Base-by-base conservation (phyloP, 192 early-diverging fungal genomes). In the Backusella morwellensis region DNA sequence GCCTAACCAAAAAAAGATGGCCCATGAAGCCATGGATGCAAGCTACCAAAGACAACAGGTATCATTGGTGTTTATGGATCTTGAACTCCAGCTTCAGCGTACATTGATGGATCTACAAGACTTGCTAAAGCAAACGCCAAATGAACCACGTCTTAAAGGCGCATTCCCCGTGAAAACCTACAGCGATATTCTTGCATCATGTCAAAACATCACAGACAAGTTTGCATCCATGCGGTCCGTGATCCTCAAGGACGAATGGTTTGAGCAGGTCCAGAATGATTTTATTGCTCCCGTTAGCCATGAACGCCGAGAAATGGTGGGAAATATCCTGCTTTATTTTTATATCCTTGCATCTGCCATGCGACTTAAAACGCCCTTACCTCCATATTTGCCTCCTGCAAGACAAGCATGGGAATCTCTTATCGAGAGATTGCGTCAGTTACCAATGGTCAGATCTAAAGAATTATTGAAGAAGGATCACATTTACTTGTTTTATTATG, bases 91-190 rank as follows among this genome's bases (percentile, higher is more conserved):
- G 17, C 74, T 96, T 23, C 94, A 94, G 78, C 75, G 85, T 21
- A 79, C 90, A 42, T 76, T 96, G 34, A 68, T 94, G 19, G 83
- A 85, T 68, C 81, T 94, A n/a, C 87, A 85, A 3, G 82, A 81
- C 7, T 81, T 96, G n/a, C 71, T 96, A 32, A 77, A 50, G 7
- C 86, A 93, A 44, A 93, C 94, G 17, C 89, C 87, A 14, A 92
- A 94, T 72, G 94, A 96, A 80, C 94, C 94, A 1, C 87, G 94
- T 70, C 82, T 96, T 23, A 94, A 93, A 84, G 94, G 94, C 47
- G 85, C 88, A 17, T 96, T 93, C 56, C 94, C 94, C 0, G 81
- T 81, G 0, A 77, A 59, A 4, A 86, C 87, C 0, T 96, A 96
- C 74, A 85, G 83, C 52, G 84, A 85, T 12, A 91, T 96, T 41